Evolutionary conservation across 495 filamentous ascomycete genomes (phyloP).

Genomic region (Penicillium waksmanii): DNA sequence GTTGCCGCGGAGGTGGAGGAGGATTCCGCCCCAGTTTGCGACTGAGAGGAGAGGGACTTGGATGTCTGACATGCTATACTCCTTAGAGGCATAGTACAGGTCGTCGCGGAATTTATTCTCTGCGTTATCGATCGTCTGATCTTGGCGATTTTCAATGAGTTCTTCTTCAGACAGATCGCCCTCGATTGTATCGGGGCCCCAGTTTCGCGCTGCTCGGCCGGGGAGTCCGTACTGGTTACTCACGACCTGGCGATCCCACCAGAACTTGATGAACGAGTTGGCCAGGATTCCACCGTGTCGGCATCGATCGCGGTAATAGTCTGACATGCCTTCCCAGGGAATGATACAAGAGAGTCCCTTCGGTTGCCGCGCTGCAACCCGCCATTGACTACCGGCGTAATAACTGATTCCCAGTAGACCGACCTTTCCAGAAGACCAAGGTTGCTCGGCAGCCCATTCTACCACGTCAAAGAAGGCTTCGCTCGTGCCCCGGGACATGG

Average conservation of each 20-base stretch:
- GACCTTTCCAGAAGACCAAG: conserved; percentile 65
- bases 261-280: conserved; percentile 64
- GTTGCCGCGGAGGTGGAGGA: conserved; percentile 66
- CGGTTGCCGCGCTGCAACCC: conserved; percentile 62
- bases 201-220: conserved; percentile 37
- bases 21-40: conserved; percentile 69
- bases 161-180: conserved; percentile 61
- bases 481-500: conserved; percentile 61
- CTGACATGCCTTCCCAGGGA: conserved; percentile 72
- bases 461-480: conserved; percentile 66
- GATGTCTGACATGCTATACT: conserved; percentile 63
- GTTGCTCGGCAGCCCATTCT: conserved; percentile 64
- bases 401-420: conserved; percentile 65
- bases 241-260: conserved; percentile 67
- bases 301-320: conserved; percentile 66
- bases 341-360: conserved; percentile 62
- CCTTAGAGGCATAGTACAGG: conserved; percentile 62
- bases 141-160: conserved; percentile 61
- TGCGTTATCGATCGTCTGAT: conserved; percentile 63
- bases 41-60: conserved; percentile 64
- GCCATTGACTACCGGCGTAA: conserved; percentile 67
- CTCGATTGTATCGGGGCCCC: conserved; percentile 62
- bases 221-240: conserved; percentile 65
- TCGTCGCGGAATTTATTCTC: conserved; percentile 60
- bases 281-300: conserved; percentile 68